These are phyloP conservation scores for Kazachstania sp. DNA, from an alignment of 1,139 yeast species.

Conservation along the genomic window DNA sequence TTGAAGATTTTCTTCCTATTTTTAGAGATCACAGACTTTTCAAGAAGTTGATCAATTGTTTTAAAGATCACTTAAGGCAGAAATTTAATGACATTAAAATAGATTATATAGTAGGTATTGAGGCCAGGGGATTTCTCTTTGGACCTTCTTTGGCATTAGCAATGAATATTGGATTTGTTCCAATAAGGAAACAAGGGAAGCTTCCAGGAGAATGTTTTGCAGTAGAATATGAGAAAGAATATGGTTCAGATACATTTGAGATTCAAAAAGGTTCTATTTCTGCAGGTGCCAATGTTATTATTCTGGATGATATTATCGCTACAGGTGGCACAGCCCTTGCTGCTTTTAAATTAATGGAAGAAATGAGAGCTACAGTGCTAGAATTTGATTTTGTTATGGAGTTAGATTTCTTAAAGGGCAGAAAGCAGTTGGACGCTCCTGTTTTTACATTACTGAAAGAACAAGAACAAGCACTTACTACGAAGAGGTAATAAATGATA, in stretches of 20 bases:
- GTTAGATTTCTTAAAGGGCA: slow-evolving; percentile 85
- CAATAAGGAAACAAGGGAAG: slow-evolving; percentile 91
- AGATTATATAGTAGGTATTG: slow-evolving; percentile 88
- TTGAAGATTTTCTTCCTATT: slow-evolving; percentile 92
- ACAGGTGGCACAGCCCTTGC: slow-evolving; percentile 95
- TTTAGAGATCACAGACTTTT: slow-evolving; percentile 75
- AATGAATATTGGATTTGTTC: slow-evolving; percentile 81
- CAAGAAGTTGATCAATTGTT: slow-evolving; percentile 69
- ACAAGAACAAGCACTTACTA: slow-evolving; percentile 48
- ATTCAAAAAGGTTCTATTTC: slow-evolving; percentile 78
- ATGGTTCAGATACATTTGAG: slow-evolving; percentile 82
- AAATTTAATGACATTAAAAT: slow-evolving; percentile 45
- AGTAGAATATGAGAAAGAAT: slow-evolving; percentile 80
- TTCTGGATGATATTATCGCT: slow-evolving; percentile 93
- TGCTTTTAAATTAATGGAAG: slow-evolving; percentile 73
- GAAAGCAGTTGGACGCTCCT: slow-evolving; percentile 76
- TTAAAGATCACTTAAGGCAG: slow-evolving; percentile 61
- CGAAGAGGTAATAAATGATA: background rate
- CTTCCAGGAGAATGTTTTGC: slow-evolving; percentile 73
- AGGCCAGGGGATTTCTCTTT: slow-evolving; percentile 90
- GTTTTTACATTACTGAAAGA: slow-evolving; percentile 82
- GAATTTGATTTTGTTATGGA: slow-evolving; percentile 88
- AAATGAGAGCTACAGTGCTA: slow-evolving; percentile 56
- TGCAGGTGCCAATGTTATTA: slow-evolving; percentile 67
- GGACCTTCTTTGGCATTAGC: slow-evolving; percentile 93